Conservation (phyloP, 306 rosid species). For the Astragalus glycyphyllos region DNA sequence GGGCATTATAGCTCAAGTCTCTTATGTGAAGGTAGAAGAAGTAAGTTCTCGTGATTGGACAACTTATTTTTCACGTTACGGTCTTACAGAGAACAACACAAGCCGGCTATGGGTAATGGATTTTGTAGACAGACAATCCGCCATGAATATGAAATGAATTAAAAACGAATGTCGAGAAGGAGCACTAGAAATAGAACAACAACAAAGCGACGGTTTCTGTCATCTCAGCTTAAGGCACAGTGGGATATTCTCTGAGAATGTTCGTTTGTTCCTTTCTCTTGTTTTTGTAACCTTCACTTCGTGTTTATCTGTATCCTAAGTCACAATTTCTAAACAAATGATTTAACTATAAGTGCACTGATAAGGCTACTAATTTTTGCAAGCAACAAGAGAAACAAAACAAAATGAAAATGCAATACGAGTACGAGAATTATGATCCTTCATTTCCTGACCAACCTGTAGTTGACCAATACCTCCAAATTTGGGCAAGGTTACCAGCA, state of each 20-base stretch:
- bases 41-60: not conserved
- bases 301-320: not conserved
- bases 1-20: not conserved
- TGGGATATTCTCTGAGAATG: conserved; percentile 63
- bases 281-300: conserved; percentile 39
- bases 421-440: conserved; percentile 76
- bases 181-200: conserved; percentile 17
- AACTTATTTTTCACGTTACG: not conserved
- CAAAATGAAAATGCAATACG: conserved; percentile 41
- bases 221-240: not conserved
- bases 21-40: not conserved
- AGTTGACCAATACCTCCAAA: conserved; percentile 72
- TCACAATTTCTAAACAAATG: not conserved
- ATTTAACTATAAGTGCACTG: conserved; percentile 42
- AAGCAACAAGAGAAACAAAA: conserved; percentile 6
- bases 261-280: conserved; percentile 48
- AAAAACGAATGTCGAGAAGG: not conserved
- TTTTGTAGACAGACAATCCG: not conserved
- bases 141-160: not conserved
- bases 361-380: not conserved
- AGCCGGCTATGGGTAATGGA: not conserved
- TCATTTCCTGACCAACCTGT: conserved; percentile 84
- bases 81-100: not conserved
- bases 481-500: conserved; percentile 73
- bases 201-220: conserved; percentile 22